Evolutionary conservation across 257 asterid genomes (phyloP).

Genomic region (Capsicum pubescens): DNA sequence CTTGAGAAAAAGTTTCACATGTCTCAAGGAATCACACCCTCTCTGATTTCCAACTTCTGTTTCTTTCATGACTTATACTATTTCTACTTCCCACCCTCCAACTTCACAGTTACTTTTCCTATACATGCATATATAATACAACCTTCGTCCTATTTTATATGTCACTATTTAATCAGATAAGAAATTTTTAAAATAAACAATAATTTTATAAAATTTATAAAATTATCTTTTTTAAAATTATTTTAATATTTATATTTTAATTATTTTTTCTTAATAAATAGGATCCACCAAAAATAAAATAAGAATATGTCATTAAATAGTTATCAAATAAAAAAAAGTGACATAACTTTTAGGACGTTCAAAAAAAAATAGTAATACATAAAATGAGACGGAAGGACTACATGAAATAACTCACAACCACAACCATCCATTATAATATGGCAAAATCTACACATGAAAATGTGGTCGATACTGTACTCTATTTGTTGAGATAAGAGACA

Average conservation of each 20-base stretch:
- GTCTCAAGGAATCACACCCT: slow-evolving; percentile 31
- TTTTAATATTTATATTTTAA: no score
- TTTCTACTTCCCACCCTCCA: no score
- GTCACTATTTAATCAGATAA: no score
- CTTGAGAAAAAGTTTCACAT: slow-evolving; percentile 42
- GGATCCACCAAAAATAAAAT: no score
- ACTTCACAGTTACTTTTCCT: not conserved
- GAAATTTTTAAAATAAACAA: accelerated
- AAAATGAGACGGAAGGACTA: accelerated
- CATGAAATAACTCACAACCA: not conserved
- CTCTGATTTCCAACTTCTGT: slow-evolving; percentile 8
- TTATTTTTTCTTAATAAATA: no score
- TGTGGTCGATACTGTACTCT: not conserved
- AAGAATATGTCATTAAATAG: no score
- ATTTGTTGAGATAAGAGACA: not conserved
- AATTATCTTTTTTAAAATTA: no score
- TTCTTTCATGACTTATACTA: not conserved
- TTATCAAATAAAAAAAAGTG: no score
- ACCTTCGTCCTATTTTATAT: no score
- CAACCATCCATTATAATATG: not conserved
- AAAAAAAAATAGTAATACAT: no score
- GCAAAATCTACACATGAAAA: not conserved
- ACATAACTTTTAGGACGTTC: accelerated
- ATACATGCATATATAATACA: not conserved
- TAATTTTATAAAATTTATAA: no score